Evolutionary conservation across 306 rosid species (phyloP), one percentile per base, ranked within the genome.

Genomic region (Cotoneaster glaucophyllus): DNA sequence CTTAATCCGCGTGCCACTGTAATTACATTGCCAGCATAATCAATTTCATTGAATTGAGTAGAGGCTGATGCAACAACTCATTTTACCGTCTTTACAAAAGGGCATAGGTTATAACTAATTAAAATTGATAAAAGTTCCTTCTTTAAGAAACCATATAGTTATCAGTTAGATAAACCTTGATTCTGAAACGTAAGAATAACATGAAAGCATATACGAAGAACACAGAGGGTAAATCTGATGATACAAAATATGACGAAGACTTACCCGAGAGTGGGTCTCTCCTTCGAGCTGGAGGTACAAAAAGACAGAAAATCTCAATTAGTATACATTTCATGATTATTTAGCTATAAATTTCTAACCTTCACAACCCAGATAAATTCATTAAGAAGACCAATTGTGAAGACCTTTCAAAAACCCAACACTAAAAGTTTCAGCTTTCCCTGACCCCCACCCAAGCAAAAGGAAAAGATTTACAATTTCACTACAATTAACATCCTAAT

Each of bases 1-100:
- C 98, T 96, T 96, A 93, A 96, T 96, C 99, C 99, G 99, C 99
- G 99, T 96, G 81, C 99, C 99, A 83, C 99, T 96, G 82, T 22
- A 37, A 37, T 19, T 14, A 53, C 1, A 37, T 37, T 32, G 31
- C 15, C 19, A 73, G 19, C 54, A 39, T 11, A 24, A 25, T 39
- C 76, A 41, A 73, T 39, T 37, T 21, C 4, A 15, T 15, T 1
- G 14, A 14, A 14, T 45, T 45, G 19, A 45, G 53, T 45, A 14
- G 3, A 1, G 15, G 3, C 28, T 3, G 15, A 44, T 52, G 13
- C 64, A 39, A 21, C 53, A 48, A 48, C 19, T 52, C 39, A 52
- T 28, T 61, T 26, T 63, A 63, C 39, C 11, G 2, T 29, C 67
- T 28, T 29, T 3, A 17, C 9, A 63, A 65, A 65, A 65, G 17